Base-by-base conservation (phyloP, 345 rosid species). In the Citrus trifoliata region DNA sequence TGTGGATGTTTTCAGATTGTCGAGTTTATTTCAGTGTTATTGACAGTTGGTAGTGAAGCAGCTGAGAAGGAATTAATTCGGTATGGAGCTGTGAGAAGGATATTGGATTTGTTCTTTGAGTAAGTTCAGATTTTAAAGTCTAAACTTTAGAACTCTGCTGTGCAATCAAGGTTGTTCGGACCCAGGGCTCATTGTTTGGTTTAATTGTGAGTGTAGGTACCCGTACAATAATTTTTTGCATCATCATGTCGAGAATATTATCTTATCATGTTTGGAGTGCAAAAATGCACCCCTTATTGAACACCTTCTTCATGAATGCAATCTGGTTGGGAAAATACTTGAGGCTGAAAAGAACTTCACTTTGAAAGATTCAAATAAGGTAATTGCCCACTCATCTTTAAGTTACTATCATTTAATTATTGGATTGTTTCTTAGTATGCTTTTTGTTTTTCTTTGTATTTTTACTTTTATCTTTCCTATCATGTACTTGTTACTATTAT, bases 191-290 rank as follows among this genome's bases (percentile, higher is more conserved):
- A 86, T 75, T 70, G 70, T 71, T 64, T 78, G 61, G 67, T 76
- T 82, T 83, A 63, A 79, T 75, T 78, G 48, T 81, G 51, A 14
- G 70, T 83, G 89, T 85, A 95, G 98, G 92, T 95, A 93, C 76
- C 97, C 98, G 4, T 95, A 84, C 91, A 95, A 95, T 85, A 95
- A 92, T 70, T 93, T 92, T 84, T 85, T 95, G 91, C 98, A 93
- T 82, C 98, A 95, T 87, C 95, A 92, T 71, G 93, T 91, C 67
- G 98, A 93, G 85, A 92, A 78, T 82, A 91, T 93, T 69, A 82
- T 95, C 66, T 82, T 89, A 64, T 92, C 95, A 37, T 95, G 98
- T 80, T 82, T 95, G 82, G 97, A 92, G 88, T 88, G 93, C 92
- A 92, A 89, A 83, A 88, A 88, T 84, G 79, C 86, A 64, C 76